Conservation (phyloP, 2,329 filamentous ascomycete species). For the Xylariaceae sp. region DNA sequence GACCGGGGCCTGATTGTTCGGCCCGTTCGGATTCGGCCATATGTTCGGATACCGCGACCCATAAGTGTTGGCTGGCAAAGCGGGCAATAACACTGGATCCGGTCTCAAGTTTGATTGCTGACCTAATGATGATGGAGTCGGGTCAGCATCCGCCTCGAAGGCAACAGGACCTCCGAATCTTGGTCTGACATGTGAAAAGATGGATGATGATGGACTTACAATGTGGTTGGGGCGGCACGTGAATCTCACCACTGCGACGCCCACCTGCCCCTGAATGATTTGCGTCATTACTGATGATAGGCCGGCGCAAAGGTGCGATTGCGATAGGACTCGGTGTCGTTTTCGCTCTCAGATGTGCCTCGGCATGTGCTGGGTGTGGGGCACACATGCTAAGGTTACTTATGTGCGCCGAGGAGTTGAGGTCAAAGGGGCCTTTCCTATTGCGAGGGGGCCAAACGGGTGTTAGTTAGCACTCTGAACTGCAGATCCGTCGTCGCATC, state of each 20-base stretch:
- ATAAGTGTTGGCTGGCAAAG: conserved; percentile 24
- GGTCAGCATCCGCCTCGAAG: conserved; percentile 22
- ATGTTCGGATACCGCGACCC: conserved; percentile 29
- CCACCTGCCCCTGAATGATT: conserved; percentile 17
- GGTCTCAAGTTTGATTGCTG: conserved; percentile 25
- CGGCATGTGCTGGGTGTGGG: conserved; percentile 33
- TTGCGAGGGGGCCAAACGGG: conserved; percentile 19
- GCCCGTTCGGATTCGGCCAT: conserved; percentile 29
- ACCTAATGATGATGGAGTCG: conserved; percentile 27
- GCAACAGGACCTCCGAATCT: too few species aligned
- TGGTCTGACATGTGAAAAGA: conserved; percentile 27
- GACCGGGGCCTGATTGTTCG: conserved; percentile 16
- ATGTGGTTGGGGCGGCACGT: conserved; percentile 43
- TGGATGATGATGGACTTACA: conserved; percentile 37
- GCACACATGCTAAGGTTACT: conserved; percentile 12
- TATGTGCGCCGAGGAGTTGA: conserved; percentile 21
- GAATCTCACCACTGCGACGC: conserved; percentile 34
- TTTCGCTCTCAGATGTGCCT: conserved; percentile 39
- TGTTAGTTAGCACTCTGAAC: conserved; percentile 18
- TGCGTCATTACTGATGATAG: conserved; percentile 23
- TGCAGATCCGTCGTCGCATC: too few species aligned
- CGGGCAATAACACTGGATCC: conserved; percentile 31
- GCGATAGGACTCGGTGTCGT: conserved; percentile 29
- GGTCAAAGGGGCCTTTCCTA: conserved; percentile 31
- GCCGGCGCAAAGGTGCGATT: conserved; percentile 22